phyloP scores from a whole-genome alignment of 768 basidiomycete species.

The Russula sp. region DNA sequence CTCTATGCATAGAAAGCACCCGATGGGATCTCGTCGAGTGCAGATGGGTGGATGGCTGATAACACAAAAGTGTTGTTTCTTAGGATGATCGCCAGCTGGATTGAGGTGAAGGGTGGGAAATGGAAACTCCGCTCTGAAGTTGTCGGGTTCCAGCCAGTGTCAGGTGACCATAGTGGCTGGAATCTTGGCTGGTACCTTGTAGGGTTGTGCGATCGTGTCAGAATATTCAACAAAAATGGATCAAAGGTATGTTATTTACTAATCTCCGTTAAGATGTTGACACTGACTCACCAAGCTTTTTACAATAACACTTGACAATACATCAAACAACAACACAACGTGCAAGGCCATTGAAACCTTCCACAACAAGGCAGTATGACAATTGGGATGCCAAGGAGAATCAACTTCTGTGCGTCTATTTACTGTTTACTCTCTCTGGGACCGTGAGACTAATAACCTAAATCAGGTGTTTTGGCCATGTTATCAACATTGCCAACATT shows the following conservation, averaged over 20 bases:
- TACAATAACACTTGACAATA: neutral
- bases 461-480: neutral
- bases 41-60: too few species aligned
- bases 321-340: neutral
- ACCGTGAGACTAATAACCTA: too few species aligned
- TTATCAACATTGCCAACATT: too few species aligned
- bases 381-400: neutral
- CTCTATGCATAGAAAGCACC: neutral
- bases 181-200: slow-evolving; percentile 5
- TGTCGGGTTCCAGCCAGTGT: neutral
- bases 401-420: too few species aligned
- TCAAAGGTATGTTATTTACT: neutral
- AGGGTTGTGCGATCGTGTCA: neutral
- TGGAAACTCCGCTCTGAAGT: slow-evolving; percentile 1
- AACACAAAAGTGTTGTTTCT: neutral
- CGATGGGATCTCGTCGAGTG: too few species aligned
- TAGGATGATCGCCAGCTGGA: neutral
- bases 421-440: too few species aligned
- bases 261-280: too few species aligned
- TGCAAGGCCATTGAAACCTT: neutral
- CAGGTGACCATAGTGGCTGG: slow-evolving; percentile 4
- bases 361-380: neutral
- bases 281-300: neutral
- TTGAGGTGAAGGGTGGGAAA: neutral
- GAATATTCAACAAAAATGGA: neutral